phyloP scores from a whole-genome alignment of 2,329 filamentous ascomycete species.

The Colletotrichum aenigma region DNA sequence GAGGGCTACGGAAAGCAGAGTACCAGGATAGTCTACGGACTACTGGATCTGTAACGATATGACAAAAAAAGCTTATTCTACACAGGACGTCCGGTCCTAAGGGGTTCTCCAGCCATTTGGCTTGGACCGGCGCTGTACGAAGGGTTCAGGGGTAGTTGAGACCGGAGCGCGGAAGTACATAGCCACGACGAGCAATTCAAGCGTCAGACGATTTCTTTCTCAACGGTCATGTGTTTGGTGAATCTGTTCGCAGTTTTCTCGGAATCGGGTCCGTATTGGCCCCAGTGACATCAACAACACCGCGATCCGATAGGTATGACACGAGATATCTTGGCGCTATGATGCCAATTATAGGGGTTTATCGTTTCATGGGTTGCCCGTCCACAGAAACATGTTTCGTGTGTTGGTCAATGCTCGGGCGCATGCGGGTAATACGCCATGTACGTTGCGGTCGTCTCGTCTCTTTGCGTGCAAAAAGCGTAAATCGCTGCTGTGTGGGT shows the following conservation, averaged over 20 bases:
- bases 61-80: background rate
- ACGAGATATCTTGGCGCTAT: conserved; percentile 2
- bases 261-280: background rate
- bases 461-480: background rate
- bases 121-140: background rate
- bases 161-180: background rate
- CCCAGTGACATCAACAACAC: background rate
- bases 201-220: background rate
- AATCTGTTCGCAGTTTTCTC: background rate
- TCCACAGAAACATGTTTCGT: conserved; percentile 14
- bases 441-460: background rate
- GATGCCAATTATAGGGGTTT: background rate
- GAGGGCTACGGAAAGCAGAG: background rate
- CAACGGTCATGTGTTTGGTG: background rate
- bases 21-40: background rate
- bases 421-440: background rate
- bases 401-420: background rate
- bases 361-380: conserved; percentile 8
- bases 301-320: background rate
- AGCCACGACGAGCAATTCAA: conserved; percentile 4
- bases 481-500: background rate
- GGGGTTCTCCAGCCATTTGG: background rate
- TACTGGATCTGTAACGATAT: background rate
- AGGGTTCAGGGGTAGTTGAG: background rate
- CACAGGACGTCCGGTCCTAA: background rate